These are phyloP conservation scores for Nannochloris sp. DNA, from an alignment of 139 green algal species.

Conservation along the genomic window DNA sequence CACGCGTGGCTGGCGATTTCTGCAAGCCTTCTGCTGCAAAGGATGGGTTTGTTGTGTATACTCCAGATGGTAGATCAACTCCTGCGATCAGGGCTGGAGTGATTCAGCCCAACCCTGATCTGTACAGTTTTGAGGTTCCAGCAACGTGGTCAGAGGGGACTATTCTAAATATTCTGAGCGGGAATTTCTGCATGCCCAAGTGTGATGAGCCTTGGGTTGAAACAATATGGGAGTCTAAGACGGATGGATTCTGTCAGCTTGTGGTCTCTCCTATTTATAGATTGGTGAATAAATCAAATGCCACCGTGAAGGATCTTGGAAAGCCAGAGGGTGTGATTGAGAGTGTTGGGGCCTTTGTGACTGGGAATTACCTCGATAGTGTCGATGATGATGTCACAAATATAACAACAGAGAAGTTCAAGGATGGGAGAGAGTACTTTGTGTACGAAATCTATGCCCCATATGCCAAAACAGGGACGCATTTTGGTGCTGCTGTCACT, in stretches of 20 bases:
- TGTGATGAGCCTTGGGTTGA: slow-evolving; percentile 70
- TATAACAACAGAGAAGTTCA: slow-evolving; percentile 3
- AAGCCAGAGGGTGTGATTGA: slow-evolving; percentile 35
- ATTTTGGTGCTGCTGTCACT: slow-evolving; percentile 51
- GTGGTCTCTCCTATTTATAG: slow-evolving; percentile 62
- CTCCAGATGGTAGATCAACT: slow-evolving; percentile 5
- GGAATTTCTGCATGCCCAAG: slow-evolving; percentile 63
- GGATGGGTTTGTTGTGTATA: slow-evolving; percentile 9
- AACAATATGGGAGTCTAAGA: slow-evolving; percentile 42
- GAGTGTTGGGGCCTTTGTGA: slow-evolving; percentile 69
- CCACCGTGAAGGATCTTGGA: slow-evolving; percentile 58
- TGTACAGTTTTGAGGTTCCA: slow-evolving; percentile 21
- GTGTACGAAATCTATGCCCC: slow-evolving; percentile 21
- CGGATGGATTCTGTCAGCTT: slow-evolving; percentile 48
- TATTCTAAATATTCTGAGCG: slow-evolving; percentile 40
- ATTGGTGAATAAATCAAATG: slow-evolving; percentile 50
- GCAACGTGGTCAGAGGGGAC: slow-evolving; percentile 14
- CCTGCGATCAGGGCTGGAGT: slow-evolving; percentile 16
- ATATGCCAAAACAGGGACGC: slow-evolving; percentile 38
- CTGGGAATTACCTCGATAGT: slow-evolving; percentile 35
- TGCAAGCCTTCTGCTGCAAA: background rate
- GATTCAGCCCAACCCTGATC: slow-evolving; percentile 11
- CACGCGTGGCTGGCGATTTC: slow-evolving; percentile 11
- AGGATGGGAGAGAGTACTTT: slow-evolving; percentile 35
- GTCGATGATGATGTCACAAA: slow-evolving; percentile 22